phyloP scores from a whole-genome alignment of 2,329 filamentous ascomycete species.

The Fusarium tanahbumbuense region DNA sequence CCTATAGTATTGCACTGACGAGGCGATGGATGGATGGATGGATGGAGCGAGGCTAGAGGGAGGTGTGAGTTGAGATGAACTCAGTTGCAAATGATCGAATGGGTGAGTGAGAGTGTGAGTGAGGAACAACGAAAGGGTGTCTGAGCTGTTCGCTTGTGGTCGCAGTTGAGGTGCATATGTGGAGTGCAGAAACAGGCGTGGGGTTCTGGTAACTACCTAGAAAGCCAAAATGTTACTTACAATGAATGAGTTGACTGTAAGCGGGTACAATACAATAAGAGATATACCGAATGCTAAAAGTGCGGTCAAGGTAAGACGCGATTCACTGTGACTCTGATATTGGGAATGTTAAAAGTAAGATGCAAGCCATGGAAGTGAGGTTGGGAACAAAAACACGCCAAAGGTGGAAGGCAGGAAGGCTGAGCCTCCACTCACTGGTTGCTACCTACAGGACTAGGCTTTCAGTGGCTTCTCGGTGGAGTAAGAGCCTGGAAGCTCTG shows the following conservation, averaged over 20 bases:
- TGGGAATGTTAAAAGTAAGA: constrained; percentile 18
- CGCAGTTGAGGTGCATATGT: constrained; percentile 47
- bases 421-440: constrained; percentile 14
- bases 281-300: neutral
- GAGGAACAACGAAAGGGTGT: constrained; percentile 44
- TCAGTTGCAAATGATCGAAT: constrained; percentile 14
- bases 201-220: constrained; percentile 52
- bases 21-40: neutral
- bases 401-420: constrained; percentile 18
- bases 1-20: neutral
- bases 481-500: neutral
- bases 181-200: constrained; percentile 49
- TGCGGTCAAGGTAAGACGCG: constrained; percentile 31
- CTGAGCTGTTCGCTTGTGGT: constrained; percentile 49
- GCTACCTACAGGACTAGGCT: neutral
- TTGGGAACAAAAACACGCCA: constrained; percentile 3
- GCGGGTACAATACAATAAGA: neutral
- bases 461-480: neutral
- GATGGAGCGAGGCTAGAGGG: constrained; percentile 22
- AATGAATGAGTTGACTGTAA: constrained; percentile 11
- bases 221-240: constrained; percentile 25
- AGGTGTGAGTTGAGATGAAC: constrained; percentile 23
- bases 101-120: constrained; percentile 21
- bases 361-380: constrained; percentile 7
- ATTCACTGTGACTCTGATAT: constrained; percentile 12